Percentiles rank a stretch among this genome's conserved stretches.
phyloP scores from a whole-genome alignment of 306 rosid species.

The Acacia crassicarpa region DNA sequence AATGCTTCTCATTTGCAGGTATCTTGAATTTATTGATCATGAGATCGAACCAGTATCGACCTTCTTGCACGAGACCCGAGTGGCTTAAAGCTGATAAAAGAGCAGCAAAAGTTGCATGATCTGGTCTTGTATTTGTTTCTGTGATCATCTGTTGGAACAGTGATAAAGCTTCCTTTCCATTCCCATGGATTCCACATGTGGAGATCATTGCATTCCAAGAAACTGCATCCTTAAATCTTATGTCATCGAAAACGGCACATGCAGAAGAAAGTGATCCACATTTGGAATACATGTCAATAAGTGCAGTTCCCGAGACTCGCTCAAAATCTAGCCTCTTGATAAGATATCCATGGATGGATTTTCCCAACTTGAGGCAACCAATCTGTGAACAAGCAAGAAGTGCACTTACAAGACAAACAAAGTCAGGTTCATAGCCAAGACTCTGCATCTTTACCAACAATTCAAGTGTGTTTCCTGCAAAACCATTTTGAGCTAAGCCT shows the following conservation, averaged over 20 bases:
- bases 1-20: constrained; percentile 45
- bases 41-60: constrained; percentile 40
- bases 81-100: constrained; percentile 56
- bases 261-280: constrained; percentile 47
- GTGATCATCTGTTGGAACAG: constrained; percentile 40
- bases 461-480: constrained; percentile 36
- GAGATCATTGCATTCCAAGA: constrained; percentile 54
- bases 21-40: constrained; percentile 41
- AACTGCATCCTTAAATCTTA: constrained; percentile 38
- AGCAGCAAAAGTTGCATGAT: constrained; percentile 53
- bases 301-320: constrained; percentile 44
- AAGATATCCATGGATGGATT: constrained; percentile 43
- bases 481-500: constrained; percentile 52
- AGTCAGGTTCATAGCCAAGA: constrained; percentile 38
- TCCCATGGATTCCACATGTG: constrained; percentile 48
- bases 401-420: constrained; percentile 38
- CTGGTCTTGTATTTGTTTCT: constrained; percentile 34
- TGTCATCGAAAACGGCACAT: constrained; percentile 36
- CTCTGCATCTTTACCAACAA: constrained; percentile 42
- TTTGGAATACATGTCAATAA: constrained; percentile 53
- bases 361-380: constrained; percentile 45
- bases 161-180: constrained; percentile 48
- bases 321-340: constrained; percentile 34
- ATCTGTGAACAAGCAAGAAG: constrained; percentile 48
- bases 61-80: constrained; percentile 50